Evolutionary conservation across 2,329 filamentous ascomycete genomes (phyloP).

Genomic region (Arthrobotrys entomopaga): DNA sequence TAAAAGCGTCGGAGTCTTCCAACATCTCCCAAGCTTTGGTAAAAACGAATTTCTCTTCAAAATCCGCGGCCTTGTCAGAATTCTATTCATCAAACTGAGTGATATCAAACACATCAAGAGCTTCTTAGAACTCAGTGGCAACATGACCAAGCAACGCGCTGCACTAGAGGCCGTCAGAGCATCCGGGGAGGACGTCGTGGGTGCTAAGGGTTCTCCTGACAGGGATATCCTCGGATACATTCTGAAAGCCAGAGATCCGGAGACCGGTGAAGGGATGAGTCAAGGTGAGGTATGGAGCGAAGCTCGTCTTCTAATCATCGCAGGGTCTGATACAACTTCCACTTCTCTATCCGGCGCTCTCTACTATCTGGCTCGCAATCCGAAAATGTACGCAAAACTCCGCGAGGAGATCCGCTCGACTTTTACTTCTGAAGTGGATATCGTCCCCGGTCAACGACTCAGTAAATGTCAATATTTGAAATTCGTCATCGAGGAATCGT

Average conservation of each 20-base stretch:
- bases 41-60: constrained; percentile 41
- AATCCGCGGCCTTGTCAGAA: constrained; percentile 29
- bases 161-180: constrained; percentile 24
- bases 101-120: constrained; percentile 55
- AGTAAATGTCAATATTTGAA: constrained; percentile 70
- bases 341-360: constrained; percentile 71
- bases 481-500: constrained; percentile 73
- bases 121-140: constrained; percentile 29
- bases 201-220: constrained; percentile 73
- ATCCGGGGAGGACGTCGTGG: constrained; percentile 61
- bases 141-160: constrained; percentile 25
- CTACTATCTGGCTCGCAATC: constrained; percentile 71
- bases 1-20: constrained; percentile 32
- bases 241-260: constrained; percentile 75
- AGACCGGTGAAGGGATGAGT: constrained; percentile 74
- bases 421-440: constrained; percentile 68
- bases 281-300: constrained; percentile 76
- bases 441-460: constrained; percentile 67
- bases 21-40: constrained; percentile 32
- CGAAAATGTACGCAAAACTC: constrained; percentile 65
- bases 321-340: constrained; percentile 73
- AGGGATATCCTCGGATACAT: constrained; percentile 82
- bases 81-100: constrained; percentile 9
- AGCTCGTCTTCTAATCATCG: constrained; percentile 69
- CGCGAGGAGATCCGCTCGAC: constrained; percentile 67